Percentiles rank a stretch among this genome's conserved stretches.
phyloP scores from a whole-genome alignment of 164 flowering plant genomes.

The Chloranthus sessilifolius region DNA sequence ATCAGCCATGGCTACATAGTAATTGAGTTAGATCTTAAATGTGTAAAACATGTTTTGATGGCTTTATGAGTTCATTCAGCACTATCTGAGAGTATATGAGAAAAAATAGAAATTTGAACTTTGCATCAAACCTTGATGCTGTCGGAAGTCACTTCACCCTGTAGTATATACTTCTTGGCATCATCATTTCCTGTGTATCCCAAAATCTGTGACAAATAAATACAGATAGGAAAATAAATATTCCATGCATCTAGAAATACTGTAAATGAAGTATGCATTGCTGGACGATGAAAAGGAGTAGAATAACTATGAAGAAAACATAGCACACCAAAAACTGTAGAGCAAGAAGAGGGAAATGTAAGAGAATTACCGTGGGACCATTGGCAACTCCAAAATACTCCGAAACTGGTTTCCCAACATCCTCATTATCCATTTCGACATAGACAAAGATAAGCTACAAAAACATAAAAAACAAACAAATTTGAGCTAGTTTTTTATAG shows the following conservation, averaged over 20 bases:
- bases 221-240: background rate
- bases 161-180: conserved; percentile 51
- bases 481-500: no score
- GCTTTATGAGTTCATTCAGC: no score
- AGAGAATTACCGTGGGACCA: conserved; percentile 47
- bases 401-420: conserved; percentile 81
- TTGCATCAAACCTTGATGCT: conserved; percentile 56
- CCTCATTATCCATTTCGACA: conserved; percentile 81
- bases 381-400: conserved; percentile 79
- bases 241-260: background rate
- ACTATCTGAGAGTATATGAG: background rate
- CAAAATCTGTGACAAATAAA: conserved; percentile 42
- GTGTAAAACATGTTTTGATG: no score
- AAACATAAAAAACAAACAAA: background rate
- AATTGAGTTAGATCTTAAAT: no score
- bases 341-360: conserved; percentile 1
- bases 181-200: conserved; percentile 80
- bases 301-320: background rate
- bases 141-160: conserved; percentile 57
- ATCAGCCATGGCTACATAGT: no score
- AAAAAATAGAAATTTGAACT: background rate
- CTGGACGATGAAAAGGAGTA: background rate
- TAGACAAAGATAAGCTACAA: conserved; percentile 79
- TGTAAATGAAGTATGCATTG: background rate
- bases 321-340: background rate